Base-by-base conservation (phyloP, 805 yeast species). In the Saturnispora dispora region DNA sequence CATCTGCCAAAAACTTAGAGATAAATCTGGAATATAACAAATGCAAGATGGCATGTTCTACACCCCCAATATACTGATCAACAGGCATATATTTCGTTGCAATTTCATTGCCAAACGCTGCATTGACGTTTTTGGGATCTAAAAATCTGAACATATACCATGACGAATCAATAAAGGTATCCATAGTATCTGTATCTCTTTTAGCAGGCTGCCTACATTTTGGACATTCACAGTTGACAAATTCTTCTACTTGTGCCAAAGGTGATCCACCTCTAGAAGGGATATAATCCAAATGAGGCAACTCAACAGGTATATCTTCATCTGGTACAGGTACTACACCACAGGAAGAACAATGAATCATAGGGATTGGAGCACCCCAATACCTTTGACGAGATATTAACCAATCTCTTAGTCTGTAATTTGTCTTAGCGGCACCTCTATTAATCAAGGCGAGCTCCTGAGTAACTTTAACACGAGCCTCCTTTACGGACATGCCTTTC, bases 351-450 rank as follows among this genome's bases (percentile, higher is more conserved):
- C 99, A 93, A 61, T 93, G 93, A 27, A 93, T 75, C 18, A 93
- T 88, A 5, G 99, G 99, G 50, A 93, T 93, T 2, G 99, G 99
- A 0, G 97, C 93, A 25, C 99, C 99, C 99, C 99, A 93, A 66
- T 85, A 91, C 53, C 99, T 71, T 66, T 93, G 99, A 62, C 99
- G 78, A 60, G 95, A 84, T 45, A 93, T 85, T 27, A 93, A 75
- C 99, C 99, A 93, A 63, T 93, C 99, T 58, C 97, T 76, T 28
- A 93, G 70, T 57, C 82, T 77, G 60, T 74, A 83, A 56, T 82
- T 82, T 0, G 75, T 73, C 4, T 77, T 71, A 3, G 58, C 52
- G 1, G 66, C 57, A 0, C 91, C 96, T 46, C 47, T 48, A 25
- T 52, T 22, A 8, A 58, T 48, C 4, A 46, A 45, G 17, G 61